Conservation (phyloP, 1,139 yeast genomes). For the Magnusiomyces suaveolens region DNA sequence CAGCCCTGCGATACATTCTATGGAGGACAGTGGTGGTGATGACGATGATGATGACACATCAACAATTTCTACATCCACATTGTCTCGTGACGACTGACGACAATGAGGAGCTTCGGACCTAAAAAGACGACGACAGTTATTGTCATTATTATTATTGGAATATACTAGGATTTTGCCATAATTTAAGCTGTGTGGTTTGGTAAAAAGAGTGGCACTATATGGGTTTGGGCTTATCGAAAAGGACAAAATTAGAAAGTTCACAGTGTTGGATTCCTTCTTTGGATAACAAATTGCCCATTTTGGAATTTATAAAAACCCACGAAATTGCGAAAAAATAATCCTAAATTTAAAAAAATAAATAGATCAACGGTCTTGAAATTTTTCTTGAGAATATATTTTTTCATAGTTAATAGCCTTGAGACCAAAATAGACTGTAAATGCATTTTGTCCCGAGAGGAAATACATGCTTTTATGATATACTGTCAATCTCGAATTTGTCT, state of each 20-base stretch:
- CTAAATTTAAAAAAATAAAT: too few relatives aligned
- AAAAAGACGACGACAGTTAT: background rate
- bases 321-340: background rate
- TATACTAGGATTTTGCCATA: too few relatives aligned
- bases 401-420: too few relatives aligned
- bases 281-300: constrained; percentile 28
- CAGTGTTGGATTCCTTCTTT: constrained; percentile 17
- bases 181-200: background rate
- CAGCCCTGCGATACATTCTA: background rate
- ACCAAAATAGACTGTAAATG: too few relatives aligned
- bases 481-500: too few relatives aligned
- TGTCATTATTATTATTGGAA: background rate
- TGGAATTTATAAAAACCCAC: background rate
- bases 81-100: constrained; percentile 6
- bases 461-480: too few relatives aligned
- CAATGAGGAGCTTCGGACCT: constrained; percentile 5
- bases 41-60: background rate
- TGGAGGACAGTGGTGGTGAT: background rate
- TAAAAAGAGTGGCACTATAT: background rate
- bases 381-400: too few relatives aligned
- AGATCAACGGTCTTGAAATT: too few relatives aligned
- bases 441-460: too few relatives aligned
- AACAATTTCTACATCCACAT: background rate
- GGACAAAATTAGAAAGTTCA: background rate
- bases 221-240: background rate